Percentiles rank a stretch among this genome's conserved stretches.
These are phyloP conservation scores for Fusarium piperis DNA, from an alignment of 2,329 filamentous ascomycete genomes.

Conservation along the genomic window DNA sequence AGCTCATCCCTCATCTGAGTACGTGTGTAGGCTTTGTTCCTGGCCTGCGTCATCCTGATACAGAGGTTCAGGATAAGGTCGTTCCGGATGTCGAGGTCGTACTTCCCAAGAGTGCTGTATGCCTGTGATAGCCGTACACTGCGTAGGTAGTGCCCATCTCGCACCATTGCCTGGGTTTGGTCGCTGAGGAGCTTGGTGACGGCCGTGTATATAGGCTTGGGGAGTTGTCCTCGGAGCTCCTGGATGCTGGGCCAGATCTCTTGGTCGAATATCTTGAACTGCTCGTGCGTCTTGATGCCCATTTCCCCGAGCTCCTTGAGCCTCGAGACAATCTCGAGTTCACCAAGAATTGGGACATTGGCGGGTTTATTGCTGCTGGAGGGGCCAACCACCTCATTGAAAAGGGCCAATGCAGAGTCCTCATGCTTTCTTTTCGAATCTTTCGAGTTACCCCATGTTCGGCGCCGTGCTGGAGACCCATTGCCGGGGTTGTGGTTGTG, in stretches of 20 bases:
- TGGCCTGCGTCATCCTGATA: slow-evolving; percentile 27
- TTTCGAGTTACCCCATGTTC: slow-evolving; percentile 4
- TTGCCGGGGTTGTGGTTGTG: slow-evolving; percentile 10
- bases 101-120: slow-evolving; percentile 39
- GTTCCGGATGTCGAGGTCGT: slow-evolving; percentile 42
- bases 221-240: slow-evolving; percentile 39
- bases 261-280: slow-evolving; percentile 39
- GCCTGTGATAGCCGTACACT: slow-evolving; percentile 43
- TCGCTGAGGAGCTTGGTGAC: slow-evolving; percentile 35
- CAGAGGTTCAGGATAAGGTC: slow-evolving; percentile 48
- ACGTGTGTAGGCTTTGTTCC: slow-evolving; percentile 23
- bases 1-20: slow-evolving; percentile 42
- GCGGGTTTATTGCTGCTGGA: neutral
- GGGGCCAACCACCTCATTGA: slow-evolving; percentile 49
- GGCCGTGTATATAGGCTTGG: slow-evolving; percentile 42
- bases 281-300: slow-evolving; percentile 16
- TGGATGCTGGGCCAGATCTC: slow-evolving; percentile 46
- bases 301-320: slow-evolving; percentile 41
- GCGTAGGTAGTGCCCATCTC: slow-evolving; percentile 19
- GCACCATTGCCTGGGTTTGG: slow-evolving; percentile 26
- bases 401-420: slow-evolving; percentile 46
- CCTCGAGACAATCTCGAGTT: slow-evolving; percentile 45
- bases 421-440: slow-evolving; percentile 9
- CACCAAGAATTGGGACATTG: slow-evolving; percentile 23
- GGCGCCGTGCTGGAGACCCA: slow-evolving; percentile 1